Percentiles rank a stretch among this genome's conserved stretches.
These are phyloP conservation scores for Fibroporia radiculosa DNA, from an alignment of 768 basidiomycete species.

Conservation along the genomic window DNA sequence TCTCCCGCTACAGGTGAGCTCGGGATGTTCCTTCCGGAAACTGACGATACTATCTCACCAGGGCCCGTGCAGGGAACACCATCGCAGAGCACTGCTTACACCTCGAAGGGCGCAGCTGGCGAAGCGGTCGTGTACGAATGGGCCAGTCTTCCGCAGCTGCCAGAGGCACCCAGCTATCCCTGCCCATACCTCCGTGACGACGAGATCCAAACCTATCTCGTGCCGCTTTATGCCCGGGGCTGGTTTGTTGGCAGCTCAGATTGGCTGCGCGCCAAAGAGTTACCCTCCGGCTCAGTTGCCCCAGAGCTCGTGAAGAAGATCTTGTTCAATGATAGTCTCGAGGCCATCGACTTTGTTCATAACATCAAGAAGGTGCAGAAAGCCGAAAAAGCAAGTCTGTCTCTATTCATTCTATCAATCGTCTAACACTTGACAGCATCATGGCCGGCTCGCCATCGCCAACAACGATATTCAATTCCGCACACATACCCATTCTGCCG, in stretches of 20 bases:
- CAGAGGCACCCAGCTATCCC: conserved; percentile 12
- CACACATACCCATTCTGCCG: conserved; percentile 4
- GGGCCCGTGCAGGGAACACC: no score
- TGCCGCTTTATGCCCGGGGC: conserved; percentile 9
- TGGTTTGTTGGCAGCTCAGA: conserved; percentile 4
- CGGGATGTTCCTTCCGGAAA: no score
- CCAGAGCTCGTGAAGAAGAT: conserved; percentile 9
- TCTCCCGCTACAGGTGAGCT: no score
- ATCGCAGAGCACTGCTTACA: no score
- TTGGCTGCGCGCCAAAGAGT: not conserved
- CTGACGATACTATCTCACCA: no score
- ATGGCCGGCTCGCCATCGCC: not conserved
- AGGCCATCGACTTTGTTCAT: not conserved
- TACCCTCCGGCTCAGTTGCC: not conserved
- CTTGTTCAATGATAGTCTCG: not conserved
- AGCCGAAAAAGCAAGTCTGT: conserved; percentile 8
- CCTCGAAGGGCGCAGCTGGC: no score
- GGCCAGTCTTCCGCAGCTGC: conserved; percentile 10
- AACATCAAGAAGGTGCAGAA: not conserved
- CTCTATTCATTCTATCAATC: not conserved
- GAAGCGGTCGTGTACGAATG: no score
- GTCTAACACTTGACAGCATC: conserved; percentile 1
- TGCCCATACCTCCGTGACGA: conserved; percentile 13
- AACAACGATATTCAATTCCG: not conserved
- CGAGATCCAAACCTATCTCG: conserved; percentile 8